phyloP scores from a whole-genome alignment of 257 asterid species.

The Avicennia marina region DNA sequence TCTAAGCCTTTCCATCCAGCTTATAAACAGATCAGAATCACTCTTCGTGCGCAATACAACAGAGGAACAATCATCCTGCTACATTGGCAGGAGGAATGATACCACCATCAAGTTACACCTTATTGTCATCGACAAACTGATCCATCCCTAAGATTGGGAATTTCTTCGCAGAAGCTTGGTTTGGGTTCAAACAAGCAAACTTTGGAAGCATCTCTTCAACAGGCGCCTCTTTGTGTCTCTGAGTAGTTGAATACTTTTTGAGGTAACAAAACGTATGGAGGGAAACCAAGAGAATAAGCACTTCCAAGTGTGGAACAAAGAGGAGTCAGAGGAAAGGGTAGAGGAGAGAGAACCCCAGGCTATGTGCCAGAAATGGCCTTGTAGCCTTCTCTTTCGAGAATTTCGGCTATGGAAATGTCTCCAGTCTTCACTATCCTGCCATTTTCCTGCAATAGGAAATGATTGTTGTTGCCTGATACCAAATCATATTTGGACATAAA shows the following conservation, averaged over 20 bases:
- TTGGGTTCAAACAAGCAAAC: background rate
- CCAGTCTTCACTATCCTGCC: conserved; percentile 89
- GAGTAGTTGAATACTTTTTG: background rate
- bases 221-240: background rate
- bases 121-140: background rate
- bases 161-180: background rate
- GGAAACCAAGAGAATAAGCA: conserved; percentile 2
- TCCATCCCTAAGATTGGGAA: background rate
- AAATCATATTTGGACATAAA: background rate
- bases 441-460: conserved; percentile 51
- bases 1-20: too few relatives aligned
- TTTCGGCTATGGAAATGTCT: conserved; percentile 68
- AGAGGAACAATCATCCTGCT: background rate
- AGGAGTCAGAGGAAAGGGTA: background rate
- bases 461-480: background rate
- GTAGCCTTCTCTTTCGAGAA: conserved; percentile 77
- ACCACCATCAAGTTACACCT: background rate
- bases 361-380: conserved; percentile 54
- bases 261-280: background rate
- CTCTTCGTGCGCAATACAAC: background rate
- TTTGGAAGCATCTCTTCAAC: background rate
- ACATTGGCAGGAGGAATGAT: background rate
- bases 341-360: background rate
- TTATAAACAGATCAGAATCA: too few relatives aligned
- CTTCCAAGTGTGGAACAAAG: background rate